Percentiles rank a stretch among this genome's conserved stretches.
phyloP scores from a whole-genome alignment of 2,329 filamentous ascomycete genomes.

The Cercospora sesami region DNA sequence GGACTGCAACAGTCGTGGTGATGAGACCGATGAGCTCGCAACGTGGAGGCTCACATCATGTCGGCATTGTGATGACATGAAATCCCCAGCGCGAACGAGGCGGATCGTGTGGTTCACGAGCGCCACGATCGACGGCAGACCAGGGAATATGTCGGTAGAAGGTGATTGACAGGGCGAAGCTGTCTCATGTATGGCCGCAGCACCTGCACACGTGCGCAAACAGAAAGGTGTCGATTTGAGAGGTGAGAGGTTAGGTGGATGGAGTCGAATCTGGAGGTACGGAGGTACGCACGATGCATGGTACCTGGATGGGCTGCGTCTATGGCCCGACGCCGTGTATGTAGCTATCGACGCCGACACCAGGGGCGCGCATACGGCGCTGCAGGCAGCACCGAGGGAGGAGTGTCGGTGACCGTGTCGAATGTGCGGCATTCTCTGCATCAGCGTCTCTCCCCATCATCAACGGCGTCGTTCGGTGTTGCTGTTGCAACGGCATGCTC shows the following conservation, averaged over 20 bases:
- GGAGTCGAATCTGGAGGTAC: neutral
- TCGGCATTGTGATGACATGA: neutral
- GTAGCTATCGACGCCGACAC: slow-evolving; percentile 4
- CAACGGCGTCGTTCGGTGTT: neutral
- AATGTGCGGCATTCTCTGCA: neutral
- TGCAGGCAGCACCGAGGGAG: neutral
- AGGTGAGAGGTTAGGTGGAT: neutral
- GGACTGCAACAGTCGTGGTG: neutral
- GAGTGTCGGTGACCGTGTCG: neutral
- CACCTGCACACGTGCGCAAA: neutral
- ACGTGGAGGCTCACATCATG: neutral
- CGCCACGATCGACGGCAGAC: slow-evolving; percentile 9
- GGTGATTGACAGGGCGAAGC: neutral
- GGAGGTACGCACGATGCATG: neutral
- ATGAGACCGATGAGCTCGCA: neutral
- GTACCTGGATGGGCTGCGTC: slow-evolving; percentile 1
- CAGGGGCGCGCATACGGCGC: neutral
- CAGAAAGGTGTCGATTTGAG: neutral
- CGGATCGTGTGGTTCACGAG: neutral
- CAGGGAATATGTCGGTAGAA: slow-evolving; percentile 4
- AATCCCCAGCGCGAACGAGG: neutral
- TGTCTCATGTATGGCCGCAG: neutral
- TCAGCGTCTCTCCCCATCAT: neutral
- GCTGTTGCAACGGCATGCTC: neutral
- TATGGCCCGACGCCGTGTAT: slow-evolving; percentile 1